Evolutionary conservation across 352 stramenopile genomes (phyloP).

Genomic region (Globisporangium parvum): DNA sequence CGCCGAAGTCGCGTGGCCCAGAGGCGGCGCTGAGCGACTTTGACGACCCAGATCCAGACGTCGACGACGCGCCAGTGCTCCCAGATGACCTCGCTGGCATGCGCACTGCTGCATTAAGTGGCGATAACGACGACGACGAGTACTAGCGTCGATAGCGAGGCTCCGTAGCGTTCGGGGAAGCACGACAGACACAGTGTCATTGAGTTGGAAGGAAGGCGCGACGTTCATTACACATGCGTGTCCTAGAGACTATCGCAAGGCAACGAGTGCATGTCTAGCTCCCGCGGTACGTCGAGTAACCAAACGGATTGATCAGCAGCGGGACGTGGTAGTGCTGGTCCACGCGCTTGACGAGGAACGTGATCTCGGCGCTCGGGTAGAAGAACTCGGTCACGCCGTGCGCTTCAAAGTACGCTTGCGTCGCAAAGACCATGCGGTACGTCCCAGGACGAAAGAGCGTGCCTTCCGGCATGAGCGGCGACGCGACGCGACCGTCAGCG

Average conservation of each 20-base stretch:
- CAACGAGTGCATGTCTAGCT: slow-evolving; percentile 30
- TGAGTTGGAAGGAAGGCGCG: too few relatives aligned
- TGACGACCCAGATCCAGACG: slow-evolving; percentile 54
- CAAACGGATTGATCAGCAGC: slow-evolving; percentile 86
- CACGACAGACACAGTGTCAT: not conserved
- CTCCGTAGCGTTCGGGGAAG: not conserved
- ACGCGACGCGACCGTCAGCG: slow-evolving; percentile 58
- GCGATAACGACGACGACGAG: slow-evolving; percentile 6
- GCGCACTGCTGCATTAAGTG: not conserved
- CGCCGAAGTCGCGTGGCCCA: not conserved
- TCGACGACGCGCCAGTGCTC: slow-evolving; percentile 41
- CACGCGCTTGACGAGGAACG: slow-evolving; percentile 68
- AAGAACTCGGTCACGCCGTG: slow-evolving; percentile 67
- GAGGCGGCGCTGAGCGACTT: slow-evolving; percentile 35
- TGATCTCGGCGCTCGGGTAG: slow-evolving; percentile 81
- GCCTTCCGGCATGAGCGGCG: slow-evolving; percentile 38
- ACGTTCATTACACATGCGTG: not conserved
- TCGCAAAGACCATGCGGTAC: slow-evolving; percentile 84
- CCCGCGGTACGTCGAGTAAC: slow-evolving; percentile 87
- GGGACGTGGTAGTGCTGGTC: slow-evolving; percentile 86
- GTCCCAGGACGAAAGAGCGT: slow-evolving; percentile 35
- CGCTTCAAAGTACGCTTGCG: slow-evolving; percentile 72
- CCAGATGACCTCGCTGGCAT: slow-evolving; percentile 37
- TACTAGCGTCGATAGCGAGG: slow-evolving; percentile 1
- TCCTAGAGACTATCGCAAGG: not conserved